Evolutionary conservation across 192 early-diverging fungal species (phyloP).

Genomic region (Backusella luteola): DNA sequence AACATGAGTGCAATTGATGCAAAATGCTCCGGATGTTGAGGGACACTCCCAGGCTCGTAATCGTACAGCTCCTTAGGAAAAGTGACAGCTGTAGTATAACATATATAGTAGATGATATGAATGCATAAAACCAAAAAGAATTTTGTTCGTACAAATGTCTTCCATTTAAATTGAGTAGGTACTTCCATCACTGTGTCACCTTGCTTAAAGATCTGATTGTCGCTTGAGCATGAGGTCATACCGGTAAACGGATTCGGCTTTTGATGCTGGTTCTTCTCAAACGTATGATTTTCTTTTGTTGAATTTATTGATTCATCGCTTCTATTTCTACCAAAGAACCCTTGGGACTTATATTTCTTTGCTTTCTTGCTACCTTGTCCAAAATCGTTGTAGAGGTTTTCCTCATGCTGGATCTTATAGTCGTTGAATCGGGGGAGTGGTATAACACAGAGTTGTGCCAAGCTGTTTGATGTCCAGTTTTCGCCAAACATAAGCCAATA

Average conservation of each 20-base stretch:
- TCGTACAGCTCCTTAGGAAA: not conserved
- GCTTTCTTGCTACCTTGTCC: too few relatives aligned
- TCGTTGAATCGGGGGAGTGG: not conserved
- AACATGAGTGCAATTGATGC: not conserved
- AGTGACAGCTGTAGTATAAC: not conserved
- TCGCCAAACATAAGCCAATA: not conserved
- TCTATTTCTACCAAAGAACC: too few relatives aligned
- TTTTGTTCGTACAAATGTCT: not conserved
- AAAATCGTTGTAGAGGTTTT: not conserved
- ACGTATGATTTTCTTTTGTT: not conserved
- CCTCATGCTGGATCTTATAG: not conserved
- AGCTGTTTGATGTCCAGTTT: not conserved
- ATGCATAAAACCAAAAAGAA: not conserved
- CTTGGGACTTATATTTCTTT: too few relatives aligned
- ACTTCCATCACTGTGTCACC: not conserved
- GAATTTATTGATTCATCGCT: not conserved
- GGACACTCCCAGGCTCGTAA: not conserved
- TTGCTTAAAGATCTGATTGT: not conserved
- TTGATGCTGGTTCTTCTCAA: not conserved
- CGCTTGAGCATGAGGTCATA: not conserved
- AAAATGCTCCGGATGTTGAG: not conserved
- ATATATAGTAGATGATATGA: not conserved
- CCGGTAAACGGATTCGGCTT: not conserved
- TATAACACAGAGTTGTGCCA: not conserved
- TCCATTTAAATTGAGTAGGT: slow-evolving; percentile 1